These are phyloP conservation scores for Daldinia eschscholtzii DNA, from an alignment of 2,329 filamentous ascomycete species.

Conservation along the genomic window DNA sequence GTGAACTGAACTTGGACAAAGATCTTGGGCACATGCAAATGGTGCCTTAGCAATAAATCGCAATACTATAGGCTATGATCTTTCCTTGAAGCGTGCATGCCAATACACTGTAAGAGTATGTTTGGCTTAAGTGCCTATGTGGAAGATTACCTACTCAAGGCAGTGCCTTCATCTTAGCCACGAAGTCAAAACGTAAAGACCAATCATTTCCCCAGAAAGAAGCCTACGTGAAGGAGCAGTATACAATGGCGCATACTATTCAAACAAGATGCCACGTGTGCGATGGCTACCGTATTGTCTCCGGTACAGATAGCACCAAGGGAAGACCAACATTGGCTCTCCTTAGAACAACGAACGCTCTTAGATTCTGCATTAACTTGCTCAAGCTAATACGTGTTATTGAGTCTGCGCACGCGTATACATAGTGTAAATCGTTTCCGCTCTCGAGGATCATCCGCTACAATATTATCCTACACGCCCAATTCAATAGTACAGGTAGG, in stretches of 20 bases:
- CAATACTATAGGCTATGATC: neutral
- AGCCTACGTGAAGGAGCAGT: neutral
- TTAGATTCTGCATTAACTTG: neutral
- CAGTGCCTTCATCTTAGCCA: neutral
- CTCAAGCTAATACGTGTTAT: neutral
- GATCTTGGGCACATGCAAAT: neutral
- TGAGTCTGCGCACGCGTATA: neutral
- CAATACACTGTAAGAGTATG: neutral
- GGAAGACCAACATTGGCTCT: neutral
- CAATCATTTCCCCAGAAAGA: too few relatives aligned
- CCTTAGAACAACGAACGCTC: neutral
- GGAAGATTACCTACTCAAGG: neutral
- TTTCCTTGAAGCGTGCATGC: neutral
- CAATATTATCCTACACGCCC: neutral
- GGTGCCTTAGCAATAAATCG: neutral
- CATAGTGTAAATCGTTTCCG: neutral
- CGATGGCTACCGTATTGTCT: neutral
- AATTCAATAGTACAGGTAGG: too few relatives aligned
- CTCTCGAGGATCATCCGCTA: neutral
- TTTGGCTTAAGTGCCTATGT: neutral
- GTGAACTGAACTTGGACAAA: neutral
- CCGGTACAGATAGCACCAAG: neutral
- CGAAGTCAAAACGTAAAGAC: too few relatives aligned
- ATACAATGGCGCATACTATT: neutral
- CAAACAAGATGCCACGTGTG: neutral